A percentile compares a stretch with the other conserved stretches of the same genome.
Evolutionary conservation across 1,284 basidiomycete genomes (phyloP).

Genomic region (Heterobasidion irregulare): DNA sequence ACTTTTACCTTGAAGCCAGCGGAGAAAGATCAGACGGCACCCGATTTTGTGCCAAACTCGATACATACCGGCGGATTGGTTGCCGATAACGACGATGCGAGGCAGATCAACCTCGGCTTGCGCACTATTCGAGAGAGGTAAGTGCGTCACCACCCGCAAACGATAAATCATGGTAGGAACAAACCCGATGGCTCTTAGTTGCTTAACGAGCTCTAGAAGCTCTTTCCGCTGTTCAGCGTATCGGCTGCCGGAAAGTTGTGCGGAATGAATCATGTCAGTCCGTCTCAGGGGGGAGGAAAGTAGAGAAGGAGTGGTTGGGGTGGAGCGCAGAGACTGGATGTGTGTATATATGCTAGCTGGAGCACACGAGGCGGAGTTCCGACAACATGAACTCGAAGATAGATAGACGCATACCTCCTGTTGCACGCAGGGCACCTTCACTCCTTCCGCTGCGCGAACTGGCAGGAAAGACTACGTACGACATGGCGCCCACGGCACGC

Average conservation of each 20-base stretch:
- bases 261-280: too few relatives aligned
- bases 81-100: slow-evolving; percentile 29
- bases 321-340: too few relatives aligned
- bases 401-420: too few relatives aligned
- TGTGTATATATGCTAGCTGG: too few relatives aligned
- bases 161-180: not conserved
- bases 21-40: not conserved
- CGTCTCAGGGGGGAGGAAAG: too few relatives aligned
- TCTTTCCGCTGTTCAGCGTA: not conserved
- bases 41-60: not conserved
- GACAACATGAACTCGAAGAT: too few relatives aligned
- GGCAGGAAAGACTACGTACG: too few relatives aligned
- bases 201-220: not conserved
- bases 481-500: too few relatives aligned
- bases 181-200: not conserved
- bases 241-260: not conserved
- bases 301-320: too few relatives aligned
- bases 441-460: too few relatives aligned
- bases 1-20: slow-evolving; percentile 21
- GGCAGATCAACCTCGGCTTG: slow-evolving; percentile 28
- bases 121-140: slow-evolving; percentile 15
- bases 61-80: slow-evolving; percentile 30
- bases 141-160: not conserved
- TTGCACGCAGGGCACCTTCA: too few relatives aligned
- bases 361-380: too few relatives aligned